Evolutionary conservation across 805 yeast genomes (phyloP).

Genomic region (Myxozyma melibiosi): DNA sequence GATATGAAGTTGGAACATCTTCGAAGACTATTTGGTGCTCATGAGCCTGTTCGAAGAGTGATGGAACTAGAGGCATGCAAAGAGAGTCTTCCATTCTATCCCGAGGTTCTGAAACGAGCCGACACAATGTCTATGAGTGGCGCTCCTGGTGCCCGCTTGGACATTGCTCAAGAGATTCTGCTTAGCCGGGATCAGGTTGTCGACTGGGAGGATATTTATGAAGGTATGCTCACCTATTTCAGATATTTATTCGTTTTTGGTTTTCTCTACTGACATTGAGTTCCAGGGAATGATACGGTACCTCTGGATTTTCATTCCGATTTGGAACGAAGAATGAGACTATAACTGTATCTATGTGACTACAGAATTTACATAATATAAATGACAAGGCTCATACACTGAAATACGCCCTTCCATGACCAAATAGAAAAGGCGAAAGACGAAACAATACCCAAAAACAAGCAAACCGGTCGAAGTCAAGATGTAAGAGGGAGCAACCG

Average conservation of each 20-base stretch:
- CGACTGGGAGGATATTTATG: conserved; percentile 90
- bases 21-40: conserved; percentile 85
- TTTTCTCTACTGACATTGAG: not conserved
- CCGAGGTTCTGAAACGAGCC: conserved; percentile 31
- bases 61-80: conserved; percentile 73
- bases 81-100: conserved; percentile 24
- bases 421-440: not conserved
- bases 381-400: not conserved
- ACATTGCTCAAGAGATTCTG: conserved; percentile 75
- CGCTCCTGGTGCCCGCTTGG: conserved; percentile 54
- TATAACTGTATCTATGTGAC: not conserved
- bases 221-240: conserved; percentile 20
- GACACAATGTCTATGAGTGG: conserved; percentile 41
- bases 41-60: conserved; percentile 86
- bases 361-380: not conserved
- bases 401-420: not conserved
- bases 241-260: not conserved
- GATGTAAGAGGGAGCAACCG: too few species aligned
- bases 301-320: conserved; percentile 29
- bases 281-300: conserved; percentile 16
- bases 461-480: too few species aligned
- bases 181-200: conserved; percentile 72
- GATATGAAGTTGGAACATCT: conserved; percentile 72
- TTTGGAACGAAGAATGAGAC: conserved; percentile 22
- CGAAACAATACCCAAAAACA: not conserved